Percentiles rank a stretch among this genome's conserved stretches.
Conservation (phyloP, 306 rosid genomes). For the Citrullus amarus region DNA sequence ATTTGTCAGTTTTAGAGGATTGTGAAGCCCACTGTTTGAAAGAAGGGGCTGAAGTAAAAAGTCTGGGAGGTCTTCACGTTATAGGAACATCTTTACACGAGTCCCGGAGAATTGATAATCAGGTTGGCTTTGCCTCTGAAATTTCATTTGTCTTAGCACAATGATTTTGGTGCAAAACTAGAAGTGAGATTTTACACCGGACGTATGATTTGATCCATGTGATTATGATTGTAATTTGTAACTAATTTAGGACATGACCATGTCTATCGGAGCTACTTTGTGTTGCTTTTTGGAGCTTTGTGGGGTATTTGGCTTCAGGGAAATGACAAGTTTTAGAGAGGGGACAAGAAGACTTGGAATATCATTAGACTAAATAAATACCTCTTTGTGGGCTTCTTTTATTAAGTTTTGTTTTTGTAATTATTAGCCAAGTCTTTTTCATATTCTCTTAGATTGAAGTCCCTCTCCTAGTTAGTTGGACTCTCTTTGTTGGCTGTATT, state of each 20-base stretch:
- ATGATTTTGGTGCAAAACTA: not conserved
- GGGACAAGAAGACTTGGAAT: not conserved
- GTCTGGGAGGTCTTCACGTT: conserved; percentile 92
- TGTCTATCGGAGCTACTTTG: not conserved
- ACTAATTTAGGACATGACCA: not conserved
- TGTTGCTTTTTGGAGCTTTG: not conserved
- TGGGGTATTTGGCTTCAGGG: not conserved
- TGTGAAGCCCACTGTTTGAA: conserved; percentile 64
- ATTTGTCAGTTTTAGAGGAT: conserved; percentile 70
- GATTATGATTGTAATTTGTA: not conserved
- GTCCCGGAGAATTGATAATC: conserved; percentile 96
- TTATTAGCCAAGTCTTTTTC: not conserved
- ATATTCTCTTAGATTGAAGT: not conserved
- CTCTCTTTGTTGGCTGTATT: not conserved
- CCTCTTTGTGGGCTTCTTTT: not conserved
- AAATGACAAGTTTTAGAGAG: not conserved
- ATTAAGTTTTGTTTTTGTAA: not conserved
- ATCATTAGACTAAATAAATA: not conserved
- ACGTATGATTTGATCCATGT: not conserved
- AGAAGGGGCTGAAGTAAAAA: conserved; percentile 89
- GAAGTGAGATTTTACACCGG: not conserved
- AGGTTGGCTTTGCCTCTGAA: conserved; percentile 30
- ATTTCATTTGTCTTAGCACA: not conserved
- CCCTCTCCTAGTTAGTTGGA: not conserved
- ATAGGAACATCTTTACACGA: conserved; percentile 93